Evolutionary conservation across 257 asterid genomes (phyloP).

Genomic region (Linderniella brevidens): DNA sequence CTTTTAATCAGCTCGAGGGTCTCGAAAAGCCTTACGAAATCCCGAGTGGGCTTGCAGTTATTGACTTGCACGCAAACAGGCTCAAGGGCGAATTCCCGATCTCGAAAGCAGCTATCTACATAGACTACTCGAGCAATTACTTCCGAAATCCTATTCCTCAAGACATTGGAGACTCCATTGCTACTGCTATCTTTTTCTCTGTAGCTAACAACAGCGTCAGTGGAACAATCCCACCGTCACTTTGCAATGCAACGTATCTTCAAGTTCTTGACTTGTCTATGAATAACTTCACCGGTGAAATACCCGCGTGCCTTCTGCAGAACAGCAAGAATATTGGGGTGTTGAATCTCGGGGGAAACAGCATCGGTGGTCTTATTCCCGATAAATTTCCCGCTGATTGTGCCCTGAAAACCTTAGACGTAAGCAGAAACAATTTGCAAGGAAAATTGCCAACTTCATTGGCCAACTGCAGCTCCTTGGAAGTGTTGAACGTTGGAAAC

Average conservation of each 20-base stretch:
- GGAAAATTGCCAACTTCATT: constrained; percentile 27
- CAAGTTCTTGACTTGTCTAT: constrained; percentile 32
- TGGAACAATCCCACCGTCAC: constrained; percentile 24
- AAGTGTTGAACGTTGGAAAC: constrained; percentile 25
- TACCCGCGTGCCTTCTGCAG: constrained; percentile 24
- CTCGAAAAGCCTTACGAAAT: constrained; percentile 16
- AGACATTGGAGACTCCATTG: constrained; percentile 5
- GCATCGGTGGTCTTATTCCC: constrained; percentile 16
- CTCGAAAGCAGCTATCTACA: constrained; percentile 16
- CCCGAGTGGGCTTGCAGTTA: constrained; percentile 4
- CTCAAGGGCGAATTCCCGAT: constrained; percentile 23
- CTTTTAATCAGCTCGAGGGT: constrained; percentile 18
- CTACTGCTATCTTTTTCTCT: constrained; percentile 14
- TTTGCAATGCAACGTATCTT: constrained; percentile 19
- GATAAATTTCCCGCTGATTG: constrained; percentile 16
- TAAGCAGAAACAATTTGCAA: constrained; percentile 19
- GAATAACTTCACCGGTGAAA: constrained; percentile 19
- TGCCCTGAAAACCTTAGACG: constrained; percentile 21
- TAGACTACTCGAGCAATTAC: constrained; percentile 28
- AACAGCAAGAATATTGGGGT: constrained; percentile 15
- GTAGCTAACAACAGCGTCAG: constrained; percentile 19
- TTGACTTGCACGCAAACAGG: constrained; percentile 25
- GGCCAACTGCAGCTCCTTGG: constrained; percentile 23
- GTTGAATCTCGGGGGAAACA: constrained; percentile 23
- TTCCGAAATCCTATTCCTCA: constrained; percentile 18